Conservation (phyloP, 2,329 filamentous ascomycete genomes). For the Coniochaeta sp. region DNA sequence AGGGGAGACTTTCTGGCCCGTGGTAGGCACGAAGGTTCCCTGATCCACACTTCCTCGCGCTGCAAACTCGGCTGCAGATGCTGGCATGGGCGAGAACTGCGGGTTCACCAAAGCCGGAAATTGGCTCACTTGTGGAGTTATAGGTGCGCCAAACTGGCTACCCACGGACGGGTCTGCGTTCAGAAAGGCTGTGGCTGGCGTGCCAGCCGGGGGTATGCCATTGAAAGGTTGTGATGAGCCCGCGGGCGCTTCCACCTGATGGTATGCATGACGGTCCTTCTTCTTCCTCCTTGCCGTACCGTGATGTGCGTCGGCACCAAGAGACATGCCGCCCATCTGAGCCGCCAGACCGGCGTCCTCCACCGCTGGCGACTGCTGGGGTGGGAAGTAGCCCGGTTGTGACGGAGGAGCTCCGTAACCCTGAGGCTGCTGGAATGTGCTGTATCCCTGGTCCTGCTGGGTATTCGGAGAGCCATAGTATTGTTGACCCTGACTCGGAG, state of each 20-base stretch:
- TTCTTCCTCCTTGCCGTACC: slow-evolving; percentile 62
- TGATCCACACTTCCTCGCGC: slow-evolving; percentile 27
- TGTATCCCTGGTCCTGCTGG: slow-evolving; percentile 8
- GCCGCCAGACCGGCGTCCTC: slow-evolving; percentile 49
- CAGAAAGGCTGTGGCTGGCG: slow-evolving; percentile 48
- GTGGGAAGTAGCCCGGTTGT: slow-evolving; percentile 20
- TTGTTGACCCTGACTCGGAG: slow-evolving; percentile 27
- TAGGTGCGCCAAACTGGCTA: slow-evolving; percentile 33
- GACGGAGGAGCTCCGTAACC: not conserved
- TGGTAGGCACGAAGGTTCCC: slow-evolving; percentile 44
- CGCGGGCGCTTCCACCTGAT: slow-evolving; percentile 68
- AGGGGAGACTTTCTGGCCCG: slow-evolving; percentile 72
- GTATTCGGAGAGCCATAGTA: slow-evolving; percentile 22
- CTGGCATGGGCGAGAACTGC: slow-evolving; percentile 38
- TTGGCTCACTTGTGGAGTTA: slow-evolving; percentile 42
- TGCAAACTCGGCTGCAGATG: slow-evolving; percentile 37
- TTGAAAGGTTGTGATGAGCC: slow-evolving; percentile 64
- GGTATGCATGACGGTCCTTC: slow-evolving; percentile 91
- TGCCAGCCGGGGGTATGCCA: slow-evolving; percentile 53
- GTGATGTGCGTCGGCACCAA: slow-evolving; percentile 47
- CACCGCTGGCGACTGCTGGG: slow-evolving; percentile 21
- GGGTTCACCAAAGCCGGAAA: slow-evolving; percentile 54
- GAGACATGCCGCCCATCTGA: slow-evolving; percentile 71
- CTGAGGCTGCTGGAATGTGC: not conserved
- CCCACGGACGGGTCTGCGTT: slow-evolving; percentile 44